Evolutionary conservation across 129 eudicot species (phyloP), one percentile per base, ranked within the genome.

Genomic region (Saussurea involucrata): DNA sequence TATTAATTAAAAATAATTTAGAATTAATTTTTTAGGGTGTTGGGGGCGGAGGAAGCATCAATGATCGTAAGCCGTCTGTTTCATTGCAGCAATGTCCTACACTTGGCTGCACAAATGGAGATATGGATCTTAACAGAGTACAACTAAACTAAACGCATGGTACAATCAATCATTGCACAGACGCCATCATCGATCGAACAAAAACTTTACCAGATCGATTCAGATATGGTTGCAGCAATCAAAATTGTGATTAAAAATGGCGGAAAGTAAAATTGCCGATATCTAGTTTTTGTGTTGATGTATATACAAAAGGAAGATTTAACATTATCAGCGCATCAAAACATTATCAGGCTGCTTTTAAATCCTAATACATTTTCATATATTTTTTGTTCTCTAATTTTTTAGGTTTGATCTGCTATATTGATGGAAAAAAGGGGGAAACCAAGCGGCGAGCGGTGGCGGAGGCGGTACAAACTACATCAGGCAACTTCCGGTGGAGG

Each of bases 401-500:
- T 71, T 24, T 18, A 60, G 61, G 37, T 60, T 78, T 64, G 66
- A 71, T 72, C 27, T 63, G 78, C 76, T 79, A 64, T 73, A 32
- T 31, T 28, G 44, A 75, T 4, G 0, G 33, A 15, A 25, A 65
- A 63, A 63, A 27, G 4, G 49, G 25, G 9, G 29, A 22, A 83
- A 24, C 61, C 24, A 34, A 42, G 7, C 11, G 63, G 34, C 22
- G 25, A 0, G 5, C 32, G 71, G 21, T 3, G 73, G 12, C 22
- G 79, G 58, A 32, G 15, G 70, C 24, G 10, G 10, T 31, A 63
- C 61, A 8, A 64, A 21, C 37, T 65, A 44, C 66, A 46, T 84
- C 79, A 84, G 12, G 70, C 87, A 34, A 71, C 76, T 76, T 82
- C 87, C 24, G 89, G 80, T 8, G 92, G 89, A 2, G 89, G 87